phyloP scores from a whole-genome alignment of 371 early-diverging fungal genomes.

The Lichtheimia corymbifera region DNA sequence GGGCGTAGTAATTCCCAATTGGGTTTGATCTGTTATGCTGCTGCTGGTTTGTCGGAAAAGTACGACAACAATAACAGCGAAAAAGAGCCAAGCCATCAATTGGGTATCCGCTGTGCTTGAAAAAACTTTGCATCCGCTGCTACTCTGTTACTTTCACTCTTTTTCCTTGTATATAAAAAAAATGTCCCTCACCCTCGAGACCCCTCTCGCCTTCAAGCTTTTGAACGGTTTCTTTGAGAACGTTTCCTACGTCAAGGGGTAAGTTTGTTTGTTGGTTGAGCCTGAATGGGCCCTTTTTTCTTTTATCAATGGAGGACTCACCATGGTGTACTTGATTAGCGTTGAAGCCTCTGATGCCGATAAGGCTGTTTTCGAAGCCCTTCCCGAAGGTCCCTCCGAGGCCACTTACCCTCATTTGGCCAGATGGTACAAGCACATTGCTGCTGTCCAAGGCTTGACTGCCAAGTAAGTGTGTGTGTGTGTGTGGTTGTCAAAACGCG shows the following conservation, averaged over 20 bases:
- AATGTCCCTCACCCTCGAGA: constrained; percentile 70
- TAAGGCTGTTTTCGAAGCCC: constrained; percentile 83
- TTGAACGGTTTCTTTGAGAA: constrained; percentile 80
- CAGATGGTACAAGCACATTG: constrained; percentile 95
- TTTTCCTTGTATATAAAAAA: constrained; percentile 6
- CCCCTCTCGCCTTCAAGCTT: constrained; percentile 83
- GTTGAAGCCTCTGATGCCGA: constrained; percentile 96
- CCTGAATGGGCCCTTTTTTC: constrained; percentile 78
- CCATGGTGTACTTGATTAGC: background rate
- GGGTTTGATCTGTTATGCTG: too few relatives aligned
- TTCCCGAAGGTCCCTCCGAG: constrained; percentile 79
- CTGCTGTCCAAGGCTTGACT: constrained; percentile 61
- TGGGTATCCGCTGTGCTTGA: too few relatives aligned
- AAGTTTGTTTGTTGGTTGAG: constrained; percentile 91
- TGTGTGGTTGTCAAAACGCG: background rate
- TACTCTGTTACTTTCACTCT: constrained; percentile 1
- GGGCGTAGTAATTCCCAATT: too few relatives aligned
- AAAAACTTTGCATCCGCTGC: too few relatives aligned
- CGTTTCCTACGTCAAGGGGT: constrained; percentile 80
- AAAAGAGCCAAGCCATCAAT: too few relatives aligned
- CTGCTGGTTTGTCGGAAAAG: too few relatives aligned
- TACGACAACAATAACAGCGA: too few relatives aligned
- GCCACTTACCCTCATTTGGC: constrained; percentile 84
- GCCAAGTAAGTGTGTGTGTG: constrained; percentile 58
- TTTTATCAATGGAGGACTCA: background rate